These are phyloP conservation scores for Lactuca saligna DNA, from an alignment of 129 eudicot genomes.

Conservation along the genomic window DNA sequence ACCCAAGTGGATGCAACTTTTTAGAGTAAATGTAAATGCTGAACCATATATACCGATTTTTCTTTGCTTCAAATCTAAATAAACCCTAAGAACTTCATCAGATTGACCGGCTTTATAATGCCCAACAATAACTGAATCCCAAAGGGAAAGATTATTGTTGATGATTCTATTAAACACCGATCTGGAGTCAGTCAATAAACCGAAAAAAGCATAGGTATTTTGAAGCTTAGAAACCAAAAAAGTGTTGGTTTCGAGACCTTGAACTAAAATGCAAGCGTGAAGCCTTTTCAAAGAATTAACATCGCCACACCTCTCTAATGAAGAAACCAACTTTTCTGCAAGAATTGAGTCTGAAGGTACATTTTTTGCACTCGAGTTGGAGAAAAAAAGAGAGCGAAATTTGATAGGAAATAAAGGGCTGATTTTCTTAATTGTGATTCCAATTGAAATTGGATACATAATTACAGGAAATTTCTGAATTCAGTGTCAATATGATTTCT, in stretches of 20 bases:
- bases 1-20: conserved; percentile 44
- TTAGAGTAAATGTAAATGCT: conserved; percentile 48
- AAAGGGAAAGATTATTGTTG: conserved; percentile 26
- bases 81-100: conserved; percentile 50
- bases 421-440: conserved; percentile 20
- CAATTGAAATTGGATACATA: conserved; percentile 34
- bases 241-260: conserved; percentile 40
- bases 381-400: conserved; percentile 23
- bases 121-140: conserved; percentile 56
- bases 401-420: conserved; percentile 17
- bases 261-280: conserved; percentile 48
- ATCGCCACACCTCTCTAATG: conserved; percentile 41
- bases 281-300: conserved; percentile 41
- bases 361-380: conserved; percentile 17
- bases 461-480: background rate
- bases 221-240: conserved; percentile 51
- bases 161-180: conserved; percentile 37
- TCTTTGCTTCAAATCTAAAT: conserved; percentile 31
- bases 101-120: conserved; percentile 43
- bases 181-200: conserved; percentile 46
- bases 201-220: conserved; percentile 39
- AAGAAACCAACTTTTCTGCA: conserved; percentile 32
- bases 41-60: conserved; percentile 47
- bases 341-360: background rate
- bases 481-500: conserved; percentile 11